Conservation (phyloP, 208 protist species). For the Crithidia bombi region DNA sequence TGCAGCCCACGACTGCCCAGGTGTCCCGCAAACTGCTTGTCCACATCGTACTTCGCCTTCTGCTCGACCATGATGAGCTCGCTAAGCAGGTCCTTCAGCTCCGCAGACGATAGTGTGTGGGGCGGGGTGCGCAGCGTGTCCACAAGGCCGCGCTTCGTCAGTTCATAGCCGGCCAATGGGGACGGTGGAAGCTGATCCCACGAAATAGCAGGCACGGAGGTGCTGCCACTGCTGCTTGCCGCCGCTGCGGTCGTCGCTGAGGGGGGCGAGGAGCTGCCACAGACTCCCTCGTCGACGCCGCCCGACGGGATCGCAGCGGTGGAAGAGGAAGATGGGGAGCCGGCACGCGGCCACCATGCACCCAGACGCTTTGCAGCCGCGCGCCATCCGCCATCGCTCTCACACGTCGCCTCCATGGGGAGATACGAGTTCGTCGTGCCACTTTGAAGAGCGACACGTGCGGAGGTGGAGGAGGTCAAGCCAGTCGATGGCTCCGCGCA, state of each 20-base stretch:
- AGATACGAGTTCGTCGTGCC: background rate
- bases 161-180: constrained; percentile 68
- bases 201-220: background rate
- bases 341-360: background rate
- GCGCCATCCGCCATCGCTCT: background rate
- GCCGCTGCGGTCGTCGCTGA: background rate
- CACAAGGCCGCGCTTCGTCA: constrained; percentile 49
- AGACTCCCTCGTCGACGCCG: too few relatives aligned
- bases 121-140: constrained; percentile 44
- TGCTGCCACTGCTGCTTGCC: background rate
- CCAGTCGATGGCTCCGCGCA: background rate
- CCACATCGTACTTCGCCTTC: constrained; percentile 65
- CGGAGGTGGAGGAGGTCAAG: background rate
- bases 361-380: background rate
- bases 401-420: too few relatives aligned
- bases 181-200: constrained; percentile 46
- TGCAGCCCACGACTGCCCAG: constrained; percentile 53
- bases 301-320: too few relatives aligned
- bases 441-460: background rate
- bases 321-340: background rate
- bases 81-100: constrained; percentile 54
- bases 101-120: constrained; percentile 40
- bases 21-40: constrained; percentile 51
- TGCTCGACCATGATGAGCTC: constrained; percentile 72
- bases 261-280: constrained; percentile 1